A percentile compares a stretch with the other conserved stretches of the same genome.
These are phyloP conservation scores for Penicillium parvum DNA, from an alignment of 495 filamentous ascomycete genomes.

Conservation along the genomic window DNA sequence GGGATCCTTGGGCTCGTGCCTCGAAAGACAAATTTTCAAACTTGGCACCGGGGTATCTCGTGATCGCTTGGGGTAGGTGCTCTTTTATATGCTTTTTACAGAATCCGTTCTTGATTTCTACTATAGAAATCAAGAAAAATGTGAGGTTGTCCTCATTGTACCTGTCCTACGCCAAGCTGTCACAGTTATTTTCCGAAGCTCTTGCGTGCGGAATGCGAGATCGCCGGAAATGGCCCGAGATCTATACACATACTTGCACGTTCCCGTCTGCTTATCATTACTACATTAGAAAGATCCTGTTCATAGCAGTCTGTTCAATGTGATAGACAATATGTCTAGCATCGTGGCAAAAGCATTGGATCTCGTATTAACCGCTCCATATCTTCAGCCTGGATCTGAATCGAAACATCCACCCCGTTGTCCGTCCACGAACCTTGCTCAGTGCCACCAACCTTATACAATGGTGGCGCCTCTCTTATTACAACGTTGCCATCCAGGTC, in stretches of 20 bases:
- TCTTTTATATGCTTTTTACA: too few relatives aligned
- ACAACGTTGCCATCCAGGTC: conserved; percentile 25
- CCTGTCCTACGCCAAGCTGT: background rate
- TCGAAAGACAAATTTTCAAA: conserved; percentile 19
- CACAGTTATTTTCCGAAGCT: conserved; percentile 6
- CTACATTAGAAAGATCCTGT: too few relatives aligned
- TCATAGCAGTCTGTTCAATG: background rate
- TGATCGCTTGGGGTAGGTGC: background rate
- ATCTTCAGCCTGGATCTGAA: conserved; percentile 22
- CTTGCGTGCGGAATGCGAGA: conserved; percentile 12
- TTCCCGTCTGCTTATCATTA: too few relatives aligned
- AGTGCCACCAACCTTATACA: background rate
- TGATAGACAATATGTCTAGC: background rate
- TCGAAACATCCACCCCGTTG: conserved; percentile 25
- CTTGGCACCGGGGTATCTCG: conserved; percentile 12
- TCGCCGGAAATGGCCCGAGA: conserved; percentile 10
- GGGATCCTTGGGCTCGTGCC: conserved; percentile 10
- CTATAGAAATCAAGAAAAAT: too few relatives aligned
- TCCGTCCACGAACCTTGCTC: conserved; percentile 12
- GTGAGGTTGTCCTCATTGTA: background rate
- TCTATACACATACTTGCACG: too few relatives aligned
- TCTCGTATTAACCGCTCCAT: conserved; percentile 23
- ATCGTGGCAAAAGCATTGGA: conserved; percentile 11
- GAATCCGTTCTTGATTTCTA: too few relatives aligned
- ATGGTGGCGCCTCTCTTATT: conserved; percentile 26